Conservation (phyloP, 2,329 filamentous ascomycete genomes). For the Aureobasidium lini region DNA sequence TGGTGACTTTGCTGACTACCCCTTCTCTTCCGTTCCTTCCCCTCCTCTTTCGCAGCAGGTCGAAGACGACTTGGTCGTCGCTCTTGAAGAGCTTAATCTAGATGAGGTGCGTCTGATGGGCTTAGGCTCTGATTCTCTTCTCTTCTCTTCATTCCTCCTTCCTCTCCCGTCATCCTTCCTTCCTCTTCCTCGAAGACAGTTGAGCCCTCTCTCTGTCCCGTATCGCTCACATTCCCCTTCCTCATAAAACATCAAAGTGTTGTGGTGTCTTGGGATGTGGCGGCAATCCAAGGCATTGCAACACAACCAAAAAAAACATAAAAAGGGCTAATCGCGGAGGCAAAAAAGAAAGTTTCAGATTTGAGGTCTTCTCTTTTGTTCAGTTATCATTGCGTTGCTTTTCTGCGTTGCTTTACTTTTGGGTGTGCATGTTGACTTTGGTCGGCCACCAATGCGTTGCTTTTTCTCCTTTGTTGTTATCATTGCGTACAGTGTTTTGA, state of each 20-base stretch:
- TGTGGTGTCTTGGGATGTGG: background rate
- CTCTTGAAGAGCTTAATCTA: background rate
- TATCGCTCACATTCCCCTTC: background rate
- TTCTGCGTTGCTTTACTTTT: background rate
- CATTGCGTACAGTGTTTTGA: background rate
- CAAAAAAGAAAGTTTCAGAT: conserved; percentile 8
- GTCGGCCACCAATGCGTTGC: background rate
- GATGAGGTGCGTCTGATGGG: background rate
- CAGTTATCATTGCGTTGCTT: background rate
- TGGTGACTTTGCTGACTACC: no score
- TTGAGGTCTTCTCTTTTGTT: background rate
- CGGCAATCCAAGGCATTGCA: background rate
- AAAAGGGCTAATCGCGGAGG: conserved; percentile 3
- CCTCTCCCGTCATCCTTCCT: background rate
- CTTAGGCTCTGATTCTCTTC: background rate
- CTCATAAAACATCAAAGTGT: background rate
- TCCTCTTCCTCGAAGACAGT: background rate
- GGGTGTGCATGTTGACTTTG: conserved; percentile 1
- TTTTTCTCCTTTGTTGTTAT: background rate
- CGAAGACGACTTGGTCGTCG: background rate
- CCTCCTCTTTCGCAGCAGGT: background rate
- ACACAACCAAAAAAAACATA: conserved; percentile 1
- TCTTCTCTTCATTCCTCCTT: background rate
- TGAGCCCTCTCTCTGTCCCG: background rate
- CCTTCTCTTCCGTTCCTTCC: background rate